These are phyloP conservation scores for Teunomyces cretensis DNA, from an alignment of 805 yeast species.

Conservation along the genomic window DNA sequence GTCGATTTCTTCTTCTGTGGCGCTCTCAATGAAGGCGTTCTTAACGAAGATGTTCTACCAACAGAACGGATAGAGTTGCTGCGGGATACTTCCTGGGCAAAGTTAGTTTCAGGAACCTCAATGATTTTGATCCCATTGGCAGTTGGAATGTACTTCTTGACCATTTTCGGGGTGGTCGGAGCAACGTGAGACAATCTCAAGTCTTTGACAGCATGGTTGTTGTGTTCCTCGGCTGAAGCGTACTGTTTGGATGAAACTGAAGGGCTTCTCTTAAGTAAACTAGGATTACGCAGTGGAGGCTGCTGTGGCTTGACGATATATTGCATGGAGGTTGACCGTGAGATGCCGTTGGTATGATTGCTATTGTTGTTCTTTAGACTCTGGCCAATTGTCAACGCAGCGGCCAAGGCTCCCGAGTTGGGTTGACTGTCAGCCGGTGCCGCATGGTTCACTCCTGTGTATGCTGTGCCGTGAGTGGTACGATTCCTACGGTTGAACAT, in stretches of 20 bases:
- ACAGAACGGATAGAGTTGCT: slow-evolving; percentile 39
- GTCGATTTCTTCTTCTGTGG: slow-evolving; percentile 1
- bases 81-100: slow-evolving; percentile 38
- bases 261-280: slow-evolving; percentile 3
- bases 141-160: slow-evolving; percentile 72
- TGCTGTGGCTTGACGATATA: slow-evolving; percentile 12
- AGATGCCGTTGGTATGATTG: slow-evolving; percentile 5
- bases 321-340: slow-evolving; percentile 13
- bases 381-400: slow-evolving; percentile 45
- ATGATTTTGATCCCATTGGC: slow-evolving; percentile 67
- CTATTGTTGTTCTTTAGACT: slow-evolving; percentile 18
- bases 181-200: slow-evolving; percentile 26
- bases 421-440: slow-evolving; percentile 36
- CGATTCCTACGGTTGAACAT: slow-evolving; percentile 33
- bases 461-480: slow-evolving; percentile 27
- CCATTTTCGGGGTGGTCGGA: slow-evolving; percentile 34
- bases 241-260: background rate
- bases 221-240: slow-evolving; percentile 7
- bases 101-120: slow-evolving; percentile 59
- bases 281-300: background rate
- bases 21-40: slow-evolving; percentile 2
- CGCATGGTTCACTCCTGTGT: slow-evolving; percentile 43
- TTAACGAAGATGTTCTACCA: slow-evolving; percentile 20
- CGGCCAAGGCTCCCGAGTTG: slow-evolving; percentile 41
- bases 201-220: slow-evolving; percentile 37